Evolutionary conservation across 495 filamentous ascomycete species (phyloP).

Genomic region (Pseudoneurospora amorphoporcata): DNA sequence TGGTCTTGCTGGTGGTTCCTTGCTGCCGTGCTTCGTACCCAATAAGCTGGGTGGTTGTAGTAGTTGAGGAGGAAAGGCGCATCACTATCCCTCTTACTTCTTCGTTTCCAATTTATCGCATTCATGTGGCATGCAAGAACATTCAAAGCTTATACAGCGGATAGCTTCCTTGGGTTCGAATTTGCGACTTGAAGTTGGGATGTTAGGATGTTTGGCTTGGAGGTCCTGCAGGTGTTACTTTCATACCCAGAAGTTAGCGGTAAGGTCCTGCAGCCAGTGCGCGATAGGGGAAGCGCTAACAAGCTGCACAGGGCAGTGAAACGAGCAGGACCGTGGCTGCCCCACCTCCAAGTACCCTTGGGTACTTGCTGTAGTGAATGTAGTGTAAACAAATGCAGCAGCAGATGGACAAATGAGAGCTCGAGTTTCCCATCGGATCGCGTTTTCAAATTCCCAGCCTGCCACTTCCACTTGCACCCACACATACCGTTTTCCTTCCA

Average conservation of each 20-base stretch:
- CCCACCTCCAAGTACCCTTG: background rate
- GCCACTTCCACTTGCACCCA: background rate
- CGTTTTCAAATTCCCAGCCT: background rate
- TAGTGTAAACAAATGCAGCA: background rate
- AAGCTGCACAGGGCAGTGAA: background rate
- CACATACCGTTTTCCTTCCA: background rate
- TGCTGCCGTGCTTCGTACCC: background rate
- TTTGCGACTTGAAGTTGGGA: background rate
- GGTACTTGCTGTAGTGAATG: background rate
- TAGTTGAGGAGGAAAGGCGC: background rate
- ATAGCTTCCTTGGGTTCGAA: background rate
- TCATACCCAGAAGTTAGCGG: background rate
- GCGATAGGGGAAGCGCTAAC: background rate
- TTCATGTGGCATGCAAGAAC: background rate
- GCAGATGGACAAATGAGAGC: background rate
- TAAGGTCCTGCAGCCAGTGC: background rate
- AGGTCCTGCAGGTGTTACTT: background rate
- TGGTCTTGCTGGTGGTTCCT: background rate
- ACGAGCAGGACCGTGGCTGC: background rate
- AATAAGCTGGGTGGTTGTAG: background rate
- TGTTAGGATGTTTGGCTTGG: background rate
- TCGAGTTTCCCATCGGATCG: background rate
- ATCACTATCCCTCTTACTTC: background rate
- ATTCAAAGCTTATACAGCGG: background rate
- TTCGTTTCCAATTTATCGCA: background rate